Base-by-base conservation (phyloP, 305 asterid genomes). In the Withania somnifera region DNA sequence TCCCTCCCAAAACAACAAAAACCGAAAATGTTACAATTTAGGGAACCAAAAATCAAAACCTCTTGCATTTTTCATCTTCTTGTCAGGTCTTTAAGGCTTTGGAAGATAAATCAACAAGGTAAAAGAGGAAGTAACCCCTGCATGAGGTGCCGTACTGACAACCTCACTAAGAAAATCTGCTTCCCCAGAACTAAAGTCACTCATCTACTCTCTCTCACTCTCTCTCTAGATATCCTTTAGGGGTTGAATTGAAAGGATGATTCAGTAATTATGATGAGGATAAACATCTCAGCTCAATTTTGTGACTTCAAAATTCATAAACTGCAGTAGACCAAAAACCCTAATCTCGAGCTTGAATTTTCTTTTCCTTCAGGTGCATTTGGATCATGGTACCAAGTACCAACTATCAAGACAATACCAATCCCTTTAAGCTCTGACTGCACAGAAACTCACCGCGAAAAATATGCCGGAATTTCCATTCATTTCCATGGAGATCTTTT, bases 391-490 rank as follows among this genome's bases (percentile, higher is more conserved):
- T 5, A 51, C 45, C 61, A 28, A 76, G 30, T 5, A 75, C 45
- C 61, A 51, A 76, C 63, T 76, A 10, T 19, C 60, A 11, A 53
- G 28, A 75, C 47, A 75, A 32, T 38, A 34, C 40, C n/a, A 66
- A 42, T 19, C 42, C 52, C 32, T 47, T 14, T 34, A 64, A 69
- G 34, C 26, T 50, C 47, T 69, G 79, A 54, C 26, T 8, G 77
- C 17, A 28, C 54, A 87, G 79, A 82, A 83, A 71, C 92, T 84
- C 83, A 88, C 99, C 99, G 36, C 99, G 93, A 83, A 95, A 95
- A 63, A 95, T 94, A 86, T 95, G 99, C 89, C 97, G 87, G 83
- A 95, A 95, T 89, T 94, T 95, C 99, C 99, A 95, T 84, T 95
- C 99, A 84, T 93, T 92, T 69, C 97, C 97, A 83, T 95, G 99